Evolutionary conservation across 331 rosid genomes (phyloP).

Genomic region (Malus hybrid): DNA sequence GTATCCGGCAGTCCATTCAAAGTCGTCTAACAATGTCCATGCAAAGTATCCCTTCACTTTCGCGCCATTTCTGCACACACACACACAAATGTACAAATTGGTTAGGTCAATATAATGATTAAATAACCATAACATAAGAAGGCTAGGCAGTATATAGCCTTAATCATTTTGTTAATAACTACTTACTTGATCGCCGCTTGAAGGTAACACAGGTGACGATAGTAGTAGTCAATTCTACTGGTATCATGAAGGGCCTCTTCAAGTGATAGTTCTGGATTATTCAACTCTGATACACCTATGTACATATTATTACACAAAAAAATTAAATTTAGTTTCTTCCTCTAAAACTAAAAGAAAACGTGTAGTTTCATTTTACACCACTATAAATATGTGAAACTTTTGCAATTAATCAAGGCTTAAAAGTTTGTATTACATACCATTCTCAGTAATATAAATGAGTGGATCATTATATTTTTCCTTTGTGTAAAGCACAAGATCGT

Average conservation of each 20-base stretch:
- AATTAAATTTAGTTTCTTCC: too few species aligned
- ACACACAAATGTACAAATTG: neutral
- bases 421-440: too few species aligned
- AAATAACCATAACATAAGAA: neutral
- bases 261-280: too few species aligned
- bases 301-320: too few species aligned
- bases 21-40: slow-evolving; percentile 26
- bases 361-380: too few species aligned
- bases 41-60: slow-evolving; percentile 27
- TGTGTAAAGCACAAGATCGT: slow-evolving; percentile 17
- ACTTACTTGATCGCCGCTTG: slow-evolving; percentile 24
- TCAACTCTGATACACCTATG: too few species aligned
- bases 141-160: too few species aligned
- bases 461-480: too few species aligned
- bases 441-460: too few species aligned
- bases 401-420: too few species aligned
- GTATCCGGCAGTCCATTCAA: slow-evolving; percentile 18
- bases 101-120: neutral
- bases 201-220: slow-evolving; percentile 20
- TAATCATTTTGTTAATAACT: neutral
- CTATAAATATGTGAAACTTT: too few species aligned
- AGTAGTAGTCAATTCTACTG: slow-evolving; percentile 28
- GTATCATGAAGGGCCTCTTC: slow-evolving; percentile 3
- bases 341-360: too few species aligned
- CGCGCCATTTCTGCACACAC: neutral